Percentiles rank a stretch among this genome's conserved stretches.
phyloP scores from a whole-genome alignment of 345 rosid genomes.

The Melaleuca quinquenervia region DNA sequence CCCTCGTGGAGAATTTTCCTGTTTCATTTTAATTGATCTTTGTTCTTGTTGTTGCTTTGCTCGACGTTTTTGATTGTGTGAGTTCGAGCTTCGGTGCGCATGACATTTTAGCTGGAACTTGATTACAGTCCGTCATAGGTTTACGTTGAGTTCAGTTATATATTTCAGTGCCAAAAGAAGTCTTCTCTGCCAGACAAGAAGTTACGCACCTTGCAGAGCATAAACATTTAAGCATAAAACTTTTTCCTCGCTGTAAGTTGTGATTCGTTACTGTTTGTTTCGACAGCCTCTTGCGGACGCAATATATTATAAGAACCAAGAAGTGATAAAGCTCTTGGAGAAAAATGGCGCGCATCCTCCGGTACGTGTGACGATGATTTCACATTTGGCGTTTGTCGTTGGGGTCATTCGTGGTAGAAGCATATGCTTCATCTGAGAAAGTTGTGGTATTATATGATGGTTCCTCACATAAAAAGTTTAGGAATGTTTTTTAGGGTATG shows the following conservation, averaged over 20 bases:
- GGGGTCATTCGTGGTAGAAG: background rate
- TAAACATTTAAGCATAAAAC: background rate
- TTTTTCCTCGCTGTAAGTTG: background rate
- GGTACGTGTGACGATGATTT: slow-evolving; percentile 19
- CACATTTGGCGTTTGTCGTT: background rate
- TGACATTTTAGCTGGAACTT: background rate
- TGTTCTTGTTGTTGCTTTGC: background rate
- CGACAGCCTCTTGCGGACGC: slow-evolving; percentile 87
- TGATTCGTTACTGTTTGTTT: background rate
- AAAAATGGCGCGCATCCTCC: slow-evolving; percentile 61
- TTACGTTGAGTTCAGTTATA: background rate
- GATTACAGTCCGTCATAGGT: background rate
- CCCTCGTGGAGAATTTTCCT: slow-evolving; percentile 13
- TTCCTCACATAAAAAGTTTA: background rate
- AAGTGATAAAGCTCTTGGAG: slow-evolving; percentile 68
- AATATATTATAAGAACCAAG: slow-evolving; percentile 54
- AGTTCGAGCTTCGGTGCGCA: background rate
- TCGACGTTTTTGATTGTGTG: background rate
- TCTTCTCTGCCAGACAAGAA: background rate
- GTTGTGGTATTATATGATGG: background rate
- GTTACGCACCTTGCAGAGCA: background rate
- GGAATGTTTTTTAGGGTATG: background rate
- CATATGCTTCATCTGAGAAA: background rate
- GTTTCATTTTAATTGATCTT: background rate
- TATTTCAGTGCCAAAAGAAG: background rate